Evolutionary conservation across 192 early-diverging fungal species (phyloP), one percentile per base, ranked within the genome.

Genomic region (Backusella westeae): DNA sequence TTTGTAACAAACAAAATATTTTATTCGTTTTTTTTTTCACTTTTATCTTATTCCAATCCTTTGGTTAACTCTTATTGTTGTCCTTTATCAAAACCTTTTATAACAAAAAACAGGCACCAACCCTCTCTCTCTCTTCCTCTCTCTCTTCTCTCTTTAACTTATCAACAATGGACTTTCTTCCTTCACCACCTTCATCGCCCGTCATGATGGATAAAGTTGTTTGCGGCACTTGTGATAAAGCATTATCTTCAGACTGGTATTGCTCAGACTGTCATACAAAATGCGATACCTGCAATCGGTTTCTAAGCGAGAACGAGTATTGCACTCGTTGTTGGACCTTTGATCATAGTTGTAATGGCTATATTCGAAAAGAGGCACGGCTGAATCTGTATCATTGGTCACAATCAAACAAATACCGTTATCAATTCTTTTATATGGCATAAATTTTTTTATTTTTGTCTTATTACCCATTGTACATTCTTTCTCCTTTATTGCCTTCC

Each of bases 321-420:
- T 81, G 80, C 68, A 71, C 80, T 35, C 72, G 80, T 49, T 81
- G 80, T 49, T 81, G 80, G 80, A 36, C 49, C 42, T 81, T 70
- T 79, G 78, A 79, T 68, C 21, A 63, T 12, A 46, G 38, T 6
- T 32, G n/a, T 34, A 72, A 72, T 46, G 32, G 70, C 5, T 44
- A 52, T 26, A 44, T 72, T 19, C 70, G 70, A 63, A 63, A 63
- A 63, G 56, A 63, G 26, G 26, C 23, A 63, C 56, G 23, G 12
- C 4, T 63, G 23, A 63, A 63, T 63, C 56, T 29, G 10, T 63
- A 63, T 29, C 23, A 63, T 10, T 63, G 56, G 56, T 29, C 23
- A 63, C 56, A 63, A 63, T 29, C 56, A 63, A 9, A 63, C 21
- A 63, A 63, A 26, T 29, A 63, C 56, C 56, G 56, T 12, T 63